phyloP scores from a whole-genome alignment of 2,329 filamentous ascomycete species.

The Aureobasidium pullulans region DNA sequence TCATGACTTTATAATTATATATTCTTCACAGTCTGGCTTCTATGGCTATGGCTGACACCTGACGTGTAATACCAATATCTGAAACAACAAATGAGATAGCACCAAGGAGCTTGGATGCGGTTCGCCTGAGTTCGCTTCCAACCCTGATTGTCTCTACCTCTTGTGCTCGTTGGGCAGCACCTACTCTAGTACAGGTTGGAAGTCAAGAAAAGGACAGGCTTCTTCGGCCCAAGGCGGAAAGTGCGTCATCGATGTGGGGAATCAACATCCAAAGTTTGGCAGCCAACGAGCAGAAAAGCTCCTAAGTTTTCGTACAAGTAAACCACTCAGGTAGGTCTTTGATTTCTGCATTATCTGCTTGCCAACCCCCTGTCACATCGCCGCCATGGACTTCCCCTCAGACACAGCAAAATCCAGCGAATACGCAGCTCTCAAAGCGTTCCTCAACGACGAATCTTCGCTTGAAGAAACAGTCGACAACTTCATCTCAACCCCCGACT shows the following conservation, averaged over 20 bases:
- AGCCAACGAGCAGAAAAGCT: neutral
- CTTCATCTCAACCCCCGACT: neutral
- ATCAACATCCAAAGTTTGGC: neutral
- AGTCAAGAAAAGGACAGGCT: neutral
- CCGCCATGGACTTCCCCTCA: constrained; percentile 1
- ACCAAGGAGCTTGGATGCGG: no score
- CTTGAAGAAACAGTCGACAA: neutral
- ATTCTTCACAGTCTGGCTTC: neutral
- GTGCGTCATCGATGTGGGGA: neutral
- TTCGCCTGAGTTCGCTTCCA: no score
- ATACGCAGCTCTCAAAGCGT: neutral
- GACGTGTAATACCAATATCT: neutral
- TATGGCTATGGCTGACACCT: neutral
- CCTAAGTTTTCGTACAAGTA: neutral
- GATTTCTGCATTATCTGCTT: neutral
- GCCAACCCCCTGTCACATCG: neutral
- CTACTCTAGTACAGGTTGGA: no score
- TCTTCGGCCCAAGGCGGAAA: neutral
- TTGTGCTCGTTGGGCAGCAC: no score
- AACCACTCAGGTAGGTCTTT: neutral
- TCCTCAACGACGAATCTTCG: neutral
- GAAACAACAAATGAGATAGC: neutral
- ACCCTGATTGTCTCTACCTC: no score
- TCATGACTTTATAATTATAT: neutral
- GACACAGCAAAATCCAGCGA: neutral